Base-by-base conservation (phyloP, 495 filamentous ascomycete genomes). In the Neurospora sp. region DNA sequence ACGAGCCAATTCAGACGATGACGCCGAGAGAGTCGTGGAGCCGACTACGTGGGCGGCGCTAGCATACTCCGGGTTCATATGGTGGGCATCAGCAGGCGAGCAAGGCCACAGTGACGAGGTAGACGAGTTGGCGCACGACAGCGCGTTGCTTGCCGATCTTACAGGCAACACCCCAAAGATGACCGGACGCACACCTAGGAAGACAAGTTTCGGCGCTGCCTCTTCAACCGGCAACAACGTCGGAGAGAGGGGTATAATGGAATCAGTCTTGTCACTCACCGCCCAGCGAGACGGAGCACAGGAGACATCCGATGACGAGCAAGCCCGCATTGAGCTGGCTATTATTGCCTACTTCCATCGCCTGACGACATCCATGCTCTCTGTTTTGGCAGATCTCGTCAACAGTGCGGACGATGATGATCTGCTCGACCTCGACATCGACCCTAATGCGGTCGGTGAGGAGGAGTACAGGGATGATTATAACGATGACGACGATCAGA, bases 81-180 rank as follows among this genome's bases (percentile, higher is more conserved):
- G 95, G 95, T 99, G 96, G 96, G 96, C 96, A 0, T 94, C 93
- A 1, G 96, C 96, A 1, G 96, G 96, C 68, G 96, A 98, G 81
- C 89, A 92, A 79, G 86, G 90, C 3, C 87, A 88, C 31, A 79
- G 84, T 41, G 81, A 83, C 18, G 82, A 86, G 46, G 80, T 84
- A 27, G 85, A 88, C 46, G 84, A 85, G 73, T 78, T 81, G 68
- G 80, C 80, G n/a, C 81, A 78, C 79, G 87, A 84, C 79, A 81
- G 76, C 68, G 78, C 77, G 9, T 83, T 88, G 14, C 81, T 88
- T 37, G 85, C 78, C 61, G 87, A 84, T 71, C 75, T 82, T 40
- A 79, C 73, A 35, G 27, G 14, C 14, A 66, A 66, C 5, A 16
- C 53, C 14, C 53, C 53, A 18, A 66, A 66, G 14, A 66, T 66